Conservation (phyloP, 176 grass and related monocot species). For the Carex kokanica region DNA sequence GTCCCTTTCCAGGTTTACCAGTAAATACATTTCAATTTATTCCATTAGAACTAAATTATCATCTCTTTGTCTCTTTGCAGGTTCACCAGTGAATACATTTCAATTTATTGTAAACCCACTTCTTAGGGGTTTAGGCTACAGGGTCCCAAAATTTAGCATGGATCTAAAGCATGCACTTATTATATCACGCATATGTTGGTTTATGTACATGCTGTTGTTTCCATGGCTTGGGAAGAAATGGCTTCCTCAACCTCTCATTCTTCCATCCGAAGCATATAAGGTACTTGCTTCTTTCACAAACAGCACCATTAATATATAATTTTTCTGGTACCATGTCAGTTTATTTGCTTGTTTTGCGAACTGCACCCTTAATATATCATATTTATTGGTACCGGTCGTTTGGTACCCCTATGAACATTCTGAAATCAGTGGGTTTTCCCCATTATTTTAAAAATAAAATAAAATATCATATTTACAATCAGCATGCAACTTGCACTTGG, state of each 20-base stretch:
- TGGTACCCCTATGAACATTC: no score
- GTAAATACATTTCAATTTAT: conserved; percentile 74
- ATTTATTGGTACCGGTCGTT: no score
- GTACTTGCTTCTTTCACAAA: conserved; percentile 19
- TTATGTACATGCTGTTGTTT: conserved; percentile 51
- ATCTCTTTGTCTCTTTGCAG: conserved; percentile 33
- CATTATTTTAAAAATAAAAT: no score
- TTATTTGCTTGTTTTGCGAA: no score
- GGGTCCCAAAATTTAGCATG: conserved; percentile 39
- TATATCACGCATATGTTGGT: conserved; percentile 49
- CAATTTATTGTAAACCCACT: conserved; percentile 74
- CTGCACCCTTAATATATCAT: not conserved
- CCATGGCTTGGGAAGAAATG: conserved; percentile 81
- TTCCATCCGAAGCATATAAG: conserved; percentile 92
- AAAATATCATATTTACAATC: not conserved
- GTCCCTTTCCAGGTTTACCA: conserved; percentile 49
- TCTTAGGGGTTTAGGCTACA: conserved; percentile 65
- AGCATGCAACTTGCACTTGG: not conserved
- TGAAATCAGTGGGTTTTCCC: no score
- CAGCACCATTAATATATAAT: no score
- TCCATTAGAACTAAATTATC: conserved; percentile 10
- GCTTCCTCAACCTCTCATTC: conserved; percentile 72
- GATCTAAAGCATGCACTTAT: conserved; percentile 48
- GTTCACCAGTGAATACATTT: conserved; percentile 61
- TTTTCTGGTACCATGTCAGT: no score